Base-by-base conservation (phyloP, 306 rosid genomes). In the Gastrolobium villosum region DNA sequence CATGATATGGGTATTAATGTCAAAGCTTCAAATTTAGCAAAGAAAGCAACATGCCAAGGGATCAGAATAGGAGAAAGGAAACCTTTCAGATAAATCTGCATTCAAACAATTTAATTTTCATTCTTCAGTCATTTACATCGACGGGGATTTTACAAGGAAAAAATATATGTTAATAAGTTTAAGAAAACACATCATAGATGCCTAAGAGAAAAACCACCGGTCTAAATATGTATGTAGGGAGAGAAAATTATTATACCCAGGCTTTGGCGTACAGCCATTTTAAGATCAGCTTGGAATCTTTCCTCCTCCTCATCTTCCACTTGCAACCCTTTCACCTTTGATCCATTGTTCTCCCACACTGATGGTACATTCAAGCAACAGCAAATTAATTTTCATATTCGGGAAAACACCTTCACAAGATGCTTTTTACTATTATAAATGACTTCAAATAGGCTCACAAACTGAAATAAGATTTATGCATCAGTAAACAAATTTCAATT, bases 241-340 rank as follows among this genome's bases (percentile, higher is more conserved):
- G 34, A 7, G 35, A 75, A 39, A 64, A 53, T 55, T 66, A 54
- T 32, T 65, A 83, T 89, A 96, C 99, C 99, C 65, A 93, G 94
- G 87, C 99, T 96, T 87, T 93, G 93, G 81, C 84, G 92, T 77
- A 89, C 91, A 4, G 99, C 99, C 81, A 74, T 89, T 82, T 91
- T 80, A 75, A 96, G 88, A 74, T 96, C 99, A 63, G 97, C 99
- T 88, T 91, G 98, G 77, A 93, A 96, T 84, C 93, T 86, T 86
- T 96, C 91, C 84, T 96, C 99, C 70, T 91, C 96, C 6, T 90
- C 98, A 39, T 86, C 94, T 71, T 91, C 91, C 72, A 83, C 84
- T 31, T 82, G 90, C 72, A 67, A 75, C 83, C 84, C 94, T 81
- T 80, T 84, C 85, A 81, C 77, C 79, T 68, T 88, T 65, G 88